Base-by-base conservation (phyloP, 2,329 filamentous ascomycete genomes). In the Chaetomium globosum region DNA sequence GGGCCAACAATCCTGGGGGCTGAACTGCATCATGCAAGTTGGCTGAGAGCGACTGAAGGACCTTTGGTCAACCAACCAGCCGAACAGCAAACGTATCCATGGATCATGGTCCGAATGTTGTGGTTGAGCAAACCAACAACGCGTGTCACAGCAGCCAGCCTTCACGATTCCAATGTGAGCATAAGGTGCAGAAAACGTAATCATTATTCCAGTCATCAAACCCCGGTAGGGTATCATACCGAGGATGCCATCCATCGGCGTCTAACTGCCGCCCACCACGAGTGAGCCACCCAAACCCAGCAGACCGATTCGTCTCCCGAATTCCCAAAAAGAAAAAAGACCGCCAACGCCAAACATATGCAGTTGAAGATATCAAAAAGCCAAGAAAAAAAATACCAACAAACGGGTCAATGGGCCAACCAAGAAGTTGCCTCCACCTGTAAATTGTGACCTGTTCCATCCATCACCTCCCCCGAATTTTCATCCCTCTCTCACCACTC, bases 261-360 rank as follows among this genome's bases (percentile, higher is more conserved):
- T 52, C 28, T 39, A 61, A 46, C 48, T 39, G 56, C 52, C n/a
- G 19, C 31, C 51, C 52, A 48, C 39, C 51, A 28, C 16, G 10
- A 52, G 13, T 26, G 5, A 19, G 23, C 33, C 49, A 26, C 16
- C 10, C 33, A 33, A 62, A 49, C 16, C 46, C 58, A 21, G 31
- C 52, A 21, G 6, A 51, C 52, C 46, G 43, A 6, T 28, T 56
- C 31, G 9, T 8, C 16, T 48, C 31, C 56, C 39, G 16, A 43
- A 52, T 49, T 36, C 21, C 52, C 26, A 30, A 58, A 53, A 58
- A 46, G 26, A 16, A 58, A 46, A 31, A 16, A 16, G 6, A n/a
- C 46, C 59, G 33, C 62, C 64, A 67, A 67, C 65, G 65, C 65
- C 65, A 21, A 52, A 60, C 33, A 28, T 31, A 67, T 67, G 65